These are phyloP conservation scores for Crepidotus sp. DNA, from an alignment of 1,284 basidiomycete species.

Conservation along the genomic window DNA sequence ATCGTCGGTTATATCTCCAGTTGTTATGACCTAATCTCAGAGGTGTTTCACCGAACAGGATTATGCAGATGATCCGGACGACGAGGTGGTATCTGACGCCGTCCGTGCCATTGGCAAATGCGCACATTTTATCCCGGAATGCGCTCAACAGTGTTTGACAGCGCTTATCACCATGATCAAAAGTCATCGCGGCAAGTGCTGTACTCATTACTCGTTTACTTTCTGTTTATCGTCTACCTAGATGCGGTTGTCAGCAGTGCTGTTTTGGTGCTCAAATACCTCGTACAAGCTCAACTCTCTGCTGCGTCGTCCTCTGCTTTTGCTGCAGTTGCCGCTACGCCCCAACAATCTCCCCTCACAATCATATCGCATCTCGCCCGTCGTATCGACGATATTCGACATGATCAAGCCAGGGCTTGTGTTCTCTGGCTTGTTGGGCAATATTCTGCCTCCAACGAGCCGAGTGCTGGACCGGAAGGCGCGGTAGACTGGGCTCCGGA, in stretches of 20 bases:
- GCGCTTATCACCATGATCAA: conserved; percentile 74
- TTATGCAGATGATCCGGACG: conserved; percentile 67
- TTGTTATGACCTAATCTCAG: conserved; percentile 1
- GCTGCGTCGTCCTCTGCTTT: conserved; percentile 22
- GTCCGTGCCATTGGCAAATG: conserved; percentile 74
- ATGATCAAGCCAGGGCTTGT: conserved; percentile 74
- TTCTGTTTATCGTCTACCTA: conserved; percentile 23
- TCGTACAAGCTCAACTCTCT: conserved; percentile 66
- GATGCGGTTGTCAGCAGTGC: conserved; percentile 69
- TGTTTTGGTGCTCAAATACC: conserved; percentile 75
- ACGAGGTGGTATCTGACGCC: conserved; percentile 60
- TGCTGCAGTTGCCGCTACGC: conserved; percentile 18
- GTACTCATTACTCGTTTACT: conserved; percentile 1
- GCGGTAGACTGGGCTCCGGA: conserved; percentile 76
- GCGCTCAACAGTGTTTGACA: conserved; percentile 61
- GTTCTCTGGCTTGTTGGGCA: conserved; percentile 89
- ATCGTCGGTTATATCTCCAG: conserved; percentile 43
- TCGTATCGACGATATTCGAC: conserved; percentile 68
- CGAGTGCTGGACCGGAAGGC: conserved; percentile 24
- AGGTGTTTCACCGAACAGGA: conserved; percentile 37
- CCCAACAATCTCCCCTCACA: conserved; percentile 43
- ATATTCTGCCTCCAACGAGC: conserved; percentile 44
- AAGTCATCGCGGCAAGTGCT: conserved; percentile 55
- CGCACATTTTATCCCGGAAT: conserved; percentile 58
- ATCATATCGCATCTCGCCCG: conserved; percentile 72